phyloP scores from a whole-genome alignment of 2,329 filamentous ascomycete genomes.

The Xylaria sp. region DNA sequence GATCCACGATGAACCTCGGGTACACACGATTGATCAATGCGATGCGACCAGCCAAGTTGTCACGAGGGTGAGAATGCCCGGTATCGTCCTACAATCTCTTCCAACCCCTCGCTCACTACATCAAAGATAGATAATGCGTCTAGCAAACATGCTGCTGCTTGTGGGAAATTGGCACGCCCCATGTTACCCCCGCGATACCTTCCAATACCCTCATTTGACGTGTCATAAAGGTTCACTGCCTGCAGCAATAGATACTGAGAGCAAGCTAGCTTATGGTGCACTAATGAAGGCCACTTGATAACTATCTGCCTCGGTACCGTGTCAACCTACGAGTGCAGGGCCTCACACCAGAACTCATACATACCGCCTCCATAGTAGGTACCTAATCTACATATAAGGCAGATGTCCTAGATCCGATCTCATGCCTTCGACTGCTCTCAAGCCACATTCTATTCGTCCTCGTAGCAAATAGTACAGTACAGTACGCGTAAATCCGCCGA shows the following conservation, averaged over 20 bases:
- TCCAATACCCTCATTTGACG: conserved; percentile 3
- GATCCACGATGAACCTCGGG: conserved; percentile 1
- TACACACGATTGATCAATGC: background rate
- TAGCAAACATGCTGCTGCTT: background rate
- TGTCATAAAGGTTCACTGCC: conserved; percentile 14
- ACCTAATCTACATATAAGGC: background rate
- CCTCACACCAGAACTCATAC: no score
- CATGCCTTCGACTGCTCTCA: background rate
- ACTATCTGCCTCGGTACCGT: no score
- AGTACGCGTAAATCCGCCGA: background rate
- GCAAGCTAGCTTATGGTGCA: background rate
- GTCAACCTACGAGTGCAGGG: no score
- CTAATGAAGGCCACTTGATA: background rate
- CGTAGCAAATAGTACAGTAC: background rate
- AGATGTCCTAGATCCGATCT: conserved; percentile 10
- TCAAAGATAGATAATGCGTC: conserved; percentile 12
- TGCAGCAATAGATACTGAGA: background rate
- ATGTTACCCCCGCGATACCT: background rate
- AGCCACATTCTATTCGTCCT: conserved; percentile 1
- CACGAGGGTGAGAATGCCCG: background rate
- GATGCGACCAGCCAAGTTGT: conserved; percentile 13
- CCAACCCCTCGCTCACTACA: conserved; percentile 8
- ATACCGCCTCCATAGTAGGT: background rate
- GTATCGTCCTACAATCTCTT: conserved; percentile 6
- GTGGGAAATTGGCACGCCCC: background rate